phyloP scores from a whole-genome alignment of 352 stramenopile genomes.

The Globisporangium acanthophoron region DNA sequence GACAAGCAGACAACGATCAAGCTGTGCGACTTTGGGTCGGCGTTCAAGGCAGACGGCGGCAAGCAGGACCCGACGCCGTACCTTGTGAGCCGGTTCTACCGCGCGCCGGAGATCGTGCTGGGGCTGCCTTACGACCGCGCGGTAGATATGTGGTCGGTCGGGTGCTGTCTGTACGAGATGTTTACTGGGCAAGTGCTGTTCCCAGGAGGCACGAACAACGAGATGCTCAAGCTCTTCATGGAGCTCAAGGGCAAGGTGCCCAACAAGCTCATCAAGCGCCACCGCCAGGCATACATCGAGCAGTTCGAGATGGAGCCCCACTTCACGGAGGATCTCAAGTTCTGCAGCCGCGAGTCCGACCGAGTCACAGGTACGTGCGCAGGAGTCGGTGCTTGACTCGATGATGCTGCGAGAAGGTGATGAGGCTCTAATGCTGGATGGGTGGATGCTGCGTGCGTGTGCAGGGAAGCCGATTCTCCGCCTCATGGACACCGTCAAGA shows the following conservation, averaged over 20 bases:
- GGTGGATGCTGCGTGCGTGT: background rate
- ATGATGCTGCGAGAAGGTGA: no score
- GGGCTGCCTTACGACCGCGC: conserved; percentile 90
- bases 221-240: conserved; percentile 97
- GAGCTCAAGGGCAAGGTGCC: conserved; percentile 90
- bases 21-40: conserved; percentile 97
- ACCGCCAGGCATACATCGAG: conserved; percentile 71
- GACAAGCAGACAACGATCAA: conserved; percentile 94
- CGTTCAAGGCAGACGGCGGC: conserved; percentile 89
- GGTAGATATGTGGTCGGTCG: conserved; percentile 98
- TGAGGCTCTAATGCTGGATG: background rate
- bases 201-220: conserved; percentile 96
- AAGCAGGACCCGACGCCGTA: conserved; percentile 97
- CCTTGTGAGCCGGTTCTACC: conserved; percentile 98
- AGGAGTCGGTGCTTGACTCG: no score
- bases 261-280: conserved; percentile 83
- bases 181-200: conserved; percentile 98
- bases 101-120: conserved; percentile 93
- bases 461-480: conserved; percentile 67
- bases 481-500: conserved; percentile 62
- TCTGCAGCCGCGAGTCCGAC: conserved; percentile 77
- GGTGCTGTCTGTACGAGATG: conserved; percentile 96
- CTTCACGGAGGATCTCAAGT: conserved; percentile 84
- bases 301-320: conserved; percentile 84
- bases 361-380: conserved; percentile 57